These are phyloP conservation scores for Suillus bovinus DNA, from an alignment of 768 basidiomycete species.

Conservation along the genomic window DNA sequence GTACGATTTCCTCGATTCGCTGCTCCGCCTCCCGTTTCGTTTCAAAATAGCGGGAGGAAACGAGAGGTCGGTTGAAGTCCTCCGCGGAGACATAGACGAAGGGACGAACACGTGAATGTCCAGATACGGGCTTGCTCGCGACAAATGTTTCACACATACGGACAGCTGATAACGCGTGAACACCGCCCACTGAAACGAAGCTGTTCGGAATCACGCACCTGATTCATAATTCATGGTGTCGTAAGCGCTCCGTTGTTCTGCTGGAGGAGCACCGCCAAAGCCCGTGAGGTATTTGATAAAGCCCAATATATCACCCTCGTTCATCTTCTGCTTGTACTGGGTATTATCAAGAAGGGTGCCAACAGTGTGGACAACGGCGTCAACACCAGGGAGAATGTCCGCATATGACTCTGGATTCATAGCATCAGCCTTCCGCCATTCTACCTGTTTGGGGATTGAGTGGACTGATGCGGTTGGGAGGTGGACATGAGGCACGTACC, in stretches of 20 bases:
- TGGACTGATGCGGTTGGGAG: slow-evolving; percentile 18
- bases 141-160: slow-evolving; percentile 79
- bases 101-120: slow-evolving; percentile 42
- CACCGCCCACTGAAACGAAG: slow-evolving; percentile 13
- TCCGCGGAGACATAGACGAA: slow-evolving; percentile 97
- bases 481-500: slow-evolving; percentile 39
- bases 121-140: slow-evolving; percentile 40
- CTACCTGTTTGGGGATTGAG: slow-evolving; percentile 52
- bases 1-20: slow-evolving; percentile 57
- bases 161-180: slow-evolving; percentile 46
- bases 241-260: slow-evolving; percentile 53
- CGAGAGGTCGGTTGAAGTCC: slow-evolving; percentile 77
- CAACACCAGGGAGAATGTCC: slow-evolving; percentile 61
- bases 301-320: slow-evolving; percentile 54
- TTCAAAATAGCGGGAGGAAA: slow-evolving; percentile 85
- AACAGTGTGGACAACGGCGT: slow-evolving; percentile 90
- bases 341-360: slow-evolving; percentile 85
- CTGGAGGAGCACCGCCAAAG: slow-evolving; percentile 59
- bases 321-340: slow-evolving; percentile 76
- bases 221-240: slow-evolving; percentile 86
- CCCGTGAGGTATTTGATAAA: slow-evolving; percentile 50
- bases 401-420: slow-evolving; percentile 74
- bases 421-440: slow-evolving; percentile 86
- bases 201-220: slow-evolving; percentile 53
- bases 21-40: slow-evolving; percentile 93